These are phyloP conservation scores for Rhizopogon salebrosus DNA, from an alignment of 768 basidiomycete species.

Conservation along the genomic window DNA sequence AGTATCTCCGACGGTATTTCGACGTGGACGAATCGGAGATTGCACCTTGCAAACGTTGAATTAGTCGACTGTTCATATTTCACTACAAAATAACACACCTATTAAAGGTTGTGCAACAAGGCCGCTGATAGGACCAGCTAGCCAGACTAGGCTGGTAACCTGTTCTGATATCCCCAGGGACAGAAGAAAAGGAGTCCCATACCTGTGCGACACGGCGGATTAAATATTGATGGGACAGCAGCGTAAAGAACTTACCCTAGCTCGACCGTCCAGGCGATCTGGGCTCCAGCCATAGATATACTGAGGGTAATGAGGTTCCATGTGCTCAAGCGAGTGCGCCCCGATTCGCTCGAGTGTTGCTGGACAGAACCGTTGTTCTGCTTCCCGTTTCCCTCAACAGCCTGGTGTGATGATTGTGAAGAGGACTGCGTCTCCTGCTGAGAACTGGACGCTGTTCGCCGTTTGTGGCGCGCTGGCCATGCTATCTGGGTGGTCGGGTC, in stretches of 20 bases:
- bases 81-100: constrained; percentile 45
- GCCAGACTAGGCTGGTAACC: constrained; percentile 92
- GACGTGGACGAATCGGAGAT: constrained; percentile 93
- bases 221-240: not conserved
- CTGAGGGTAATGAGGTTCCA: constrained; percentile 80
- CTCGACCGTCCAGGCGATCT: constrained; percentile 95
- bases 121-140: constrained; percentile 92
- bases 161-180: constrained; percentile 79
- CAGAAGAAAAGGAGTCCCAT: constrained; percentile 92
- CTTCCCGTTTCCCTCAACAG: constrained; percentile 28
- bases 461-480: constrained; percentile 52
- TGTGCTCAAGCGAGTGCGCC: constrained; percentile 31
- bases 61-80: constrained; percentile 2
- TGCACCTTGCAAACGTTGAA: constrained; percentile 52
- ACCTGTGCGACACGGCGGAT: constrained; percentile 41
- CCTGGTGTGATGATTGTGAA: constrained; percentile 23
- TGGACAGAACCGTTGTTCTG: not conserved
- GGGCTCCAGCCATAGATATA: constrained; percentile 91
- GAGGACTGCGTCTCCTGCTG: constrained; percentile 19
- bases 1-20: constrained; percentile 85
- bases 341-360: constrained; percentile 15
- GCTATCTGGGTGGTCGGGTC: constrained; percentile 78
- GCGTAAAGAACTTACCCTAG: constrained; percentile 58
- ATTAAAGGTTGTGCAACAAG: constrained; percentile 96
- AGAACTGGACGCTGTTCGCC: constrained; percentile 19